Evolutionary conservation across 345 rosid species (phyloP), one percentile per base, ranked within the genome.

Genomic region (Trapa incisa): DNA sequence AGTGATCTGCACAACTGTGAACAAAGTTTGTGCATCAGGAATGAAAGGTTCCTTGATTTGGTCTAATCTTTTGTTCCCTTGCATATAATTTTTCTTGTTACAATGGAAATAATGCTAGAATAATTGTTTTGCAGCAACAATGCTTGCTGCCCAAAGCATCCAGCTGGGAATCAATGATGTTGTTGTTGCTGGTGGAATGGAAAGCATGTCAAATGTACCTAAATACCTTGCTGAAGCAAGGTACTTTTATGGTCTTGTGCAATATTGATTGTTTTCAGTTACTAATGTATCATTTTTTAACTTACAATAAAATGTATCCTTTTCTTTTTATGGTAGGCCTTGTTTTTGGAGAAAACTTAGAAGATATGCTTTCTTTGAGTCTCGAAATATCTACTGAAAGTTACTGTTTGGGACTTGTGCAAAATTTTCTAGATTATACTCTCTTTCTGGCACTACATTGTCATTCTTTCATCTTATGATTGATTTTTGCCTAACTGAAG

Each of bases 1-100:
- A 16, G 99, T 94, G 58, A 1, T 94, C 58, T 89, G 95, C 75
- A 94, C 97, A 35, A 89, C 99, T 0, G 79, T 94, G 47, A 94
- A 94, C 87, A 94, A 94, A 84, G 99, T 94, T 65, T 94, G 99
- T 77, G 95, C 99, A 53, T 89, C 99, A 33, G 99, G 97, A 76
- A 91, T 94, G 99, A 94, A 94, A 87, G 99, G 99, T 94, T 64
- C 47, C 3, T 41, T 41, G 4, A 4, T 57, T 57, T 37, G 8
- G 32, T 57, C 29, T 58, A 3, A 3, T 8, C 38, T 35, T 58
- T 38, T 35, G 16, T 16, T 58, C 60, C 60, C 37, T 7, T 7
- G 3, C 37, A n/a, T 57, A 0, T 57, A 4, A 41, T 22, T 41
- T 41, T 37, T 64, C 35, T 42, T 5, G 14, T 41, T 42, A 9